phyloP scores from a whole-genome alignment of 371 early-diverging fungal genomes.

The Lichtheimia ornata region DNA sequence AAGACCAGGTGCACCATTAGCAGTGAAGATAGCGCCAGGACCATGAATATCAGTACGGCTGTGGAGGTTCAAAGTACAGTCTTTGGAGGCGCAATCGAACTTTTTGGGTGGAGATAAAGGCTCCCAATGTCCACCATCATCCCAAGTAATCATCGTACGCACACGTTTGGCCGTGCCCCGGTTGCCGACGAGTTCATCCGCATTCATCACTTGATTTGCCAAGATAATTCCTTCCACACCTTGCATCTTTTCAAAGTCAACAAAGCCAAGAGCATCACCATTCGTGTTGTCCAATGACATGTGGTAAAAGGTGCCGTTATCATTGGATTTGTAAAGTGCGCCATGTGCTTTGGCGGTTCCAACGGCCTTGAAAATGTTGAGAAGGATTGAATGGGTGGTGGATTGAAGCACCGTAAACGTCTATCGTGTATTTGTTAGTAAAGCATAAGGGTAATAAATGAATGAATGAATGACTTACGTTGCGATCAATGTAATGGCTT shows the following conservation, averaged over 20 bases:
- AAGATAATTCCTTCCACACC: conserved; percentile 84
- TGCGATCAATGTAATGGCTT: conserved; percentile 46
- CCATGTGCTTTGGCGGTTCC: conserved; percentile 70
- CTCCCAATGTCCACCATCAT: conserved; percentile 83
- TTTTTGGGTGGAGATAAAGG: conserved; percentile 62
- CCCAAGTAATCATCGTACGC: conserved; percentile 79
- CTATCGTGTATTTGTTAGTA: conserved; percentile 11
- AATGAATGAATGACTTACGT: conserved; percentile 23
- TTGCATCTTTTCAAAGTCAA: conserved; percentile 90
- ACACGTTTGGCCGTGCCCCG: conserved; percentile 64
- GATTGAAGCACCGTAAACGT: conserved; percentile 80
- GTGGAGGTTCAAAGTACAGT: conserved; percentile 77
- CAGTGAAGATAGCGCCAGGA: conserved; percentile 69
- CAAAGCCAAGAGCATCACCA: conserved; percentile 67
- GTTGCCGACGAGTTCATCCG: conserved; percentile 55
- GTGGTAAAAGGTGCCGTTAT: conserved; percentile 78
- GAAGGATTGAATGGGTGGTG: conserved; percentile 66
- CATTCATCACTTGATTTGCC: conserved; percentile 85
- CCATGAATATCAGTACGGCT: conserved; percentile 69
- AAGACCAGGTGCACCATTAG: conserved; percentile 80
- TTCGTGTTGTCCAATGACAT: conserved; percentile 79
- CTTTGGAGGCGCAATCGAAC: conserved; percentile 52
- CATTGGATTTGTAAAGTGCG: conserved; percentile 80
- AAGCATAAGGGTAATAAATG: not conserved
- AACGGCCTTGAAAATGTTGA: conserved; percentile 71